Conservation (phyloP, 1,139 yeast genomes). For the Chernovozyma aurita region DNA sequence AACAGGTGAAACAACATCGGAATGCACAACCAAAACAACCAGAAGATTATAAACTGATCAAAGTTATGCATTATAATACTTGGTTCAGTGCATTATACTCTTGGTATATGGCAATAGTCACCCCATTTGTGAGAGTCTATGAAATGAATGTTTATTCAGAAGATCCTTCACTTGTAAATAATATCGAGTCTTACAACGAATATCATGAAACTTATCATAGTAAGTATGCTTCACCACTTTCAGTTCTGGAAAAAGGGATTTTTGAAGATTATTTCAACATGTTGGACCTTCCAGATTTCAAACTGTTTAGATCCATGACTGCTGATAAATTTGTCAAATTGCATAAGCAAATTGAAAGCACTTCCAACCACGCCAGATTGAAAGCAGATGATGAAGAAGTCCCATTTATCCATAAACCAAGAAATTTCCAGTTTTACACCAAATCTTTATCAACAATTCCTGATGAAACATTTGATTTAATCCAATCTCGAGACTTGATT, state of each 20-base stretch:
- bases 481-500: conserved; percentile 34
- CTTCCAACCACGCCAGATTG: conserved; percentile 16
- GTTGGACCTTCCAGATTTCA: conserved; percentile 24
- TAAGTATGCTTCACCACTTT: background rate
- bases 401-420: conserved; percentile 24
- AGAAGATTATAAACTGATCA: conserved; percentile 20
- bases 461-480: conserved; percentile 28
- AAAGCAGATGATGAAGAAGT: conserved; percentile 13
- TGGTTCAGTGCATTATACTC: conserved; percentile 33
- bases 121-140: conserved; percentile 35
- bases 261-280: conserved; percentile 22
- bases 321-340: conserved; percentile 26
- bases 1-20: background rate
- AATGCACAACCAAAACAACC: no score
- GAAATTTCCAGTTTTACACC: conserved; percentile 33
- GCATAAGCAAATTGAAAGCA: conserved; percentile 23
- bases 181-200: no score
- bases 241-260: conserved; percentile 22
- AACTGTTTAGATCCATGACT: conserved; percentile 19
- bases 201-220: background rate
- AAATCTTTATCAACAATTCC: conserved; percentile 26
- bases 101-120: conserved; percentile 35
- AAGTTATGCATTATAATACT: conserved; percentile 32
- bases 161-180: no score
- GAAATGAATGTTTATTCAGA: conserved; percentile 33